A percentile compares a stretch with the other conserved stretches of the same genome.
Conservation (phyloP, 2,329 filamentous ascomycete species). For the Colletotrichum tropicale region DNA sequence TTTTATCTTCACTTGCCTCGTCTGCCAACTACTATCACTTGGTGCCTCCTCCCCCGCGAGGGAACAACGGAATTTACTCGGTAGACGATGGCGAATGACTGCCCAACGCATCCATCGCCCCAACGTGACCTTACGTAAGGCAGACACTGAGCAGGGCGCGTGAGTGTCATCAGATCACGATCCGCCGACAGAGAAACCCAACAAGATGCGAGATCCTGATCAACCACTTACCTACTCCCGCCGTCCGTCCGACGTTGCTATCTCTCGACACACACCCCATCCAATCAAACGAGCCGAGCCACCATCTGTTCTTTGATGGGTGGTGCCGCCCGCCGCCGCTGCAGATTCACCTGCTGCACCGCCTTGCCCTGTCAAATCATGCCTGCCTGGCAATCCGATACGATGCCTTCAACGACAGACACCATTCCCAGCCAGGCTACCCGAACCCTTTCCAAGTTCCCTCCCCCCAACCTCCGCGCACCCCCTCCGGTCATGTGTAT, state of each 20-base stretch:
- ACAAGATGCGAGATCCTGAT: neutral
- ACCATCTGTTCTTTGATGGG: neutral
- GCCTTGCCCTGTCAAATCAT: neutral
- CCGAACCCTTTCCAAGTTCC: neutral
- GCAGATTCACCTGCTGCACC: neutral
- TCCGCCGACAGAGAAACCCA: neutral
- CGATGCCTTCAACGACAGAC: neutral
- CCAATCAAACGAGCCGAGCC: neutral
- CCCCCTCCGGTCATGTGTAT: slow-evolving; percentile 14
- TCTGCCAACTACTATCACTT: neutral
- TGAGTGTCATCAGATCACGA: neutral
- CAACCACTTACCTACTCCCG: neutral
- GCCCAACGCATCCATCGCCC: neutral
- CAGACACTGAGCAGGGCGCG: neutral
- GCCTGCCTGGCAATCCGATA: neutral
- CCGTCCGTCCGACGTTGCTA: neutral
- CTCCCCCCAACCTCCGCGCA: neutral
- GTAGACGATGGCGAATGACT: neutral
- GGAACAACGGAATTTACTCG: neutral
- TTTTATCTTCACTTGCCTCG: neutral
- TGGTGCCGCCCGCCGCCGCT: neutral
- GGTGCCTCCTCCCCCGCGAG: neutral
- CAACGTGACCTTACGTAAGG: neutral
- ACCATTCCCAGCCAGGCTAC: neutral
- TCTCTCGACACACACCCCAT: neutral